Base-by-base conservation (phyloP, 1,139 yeast species). In the Oligophagozyma castellii region DNA sequence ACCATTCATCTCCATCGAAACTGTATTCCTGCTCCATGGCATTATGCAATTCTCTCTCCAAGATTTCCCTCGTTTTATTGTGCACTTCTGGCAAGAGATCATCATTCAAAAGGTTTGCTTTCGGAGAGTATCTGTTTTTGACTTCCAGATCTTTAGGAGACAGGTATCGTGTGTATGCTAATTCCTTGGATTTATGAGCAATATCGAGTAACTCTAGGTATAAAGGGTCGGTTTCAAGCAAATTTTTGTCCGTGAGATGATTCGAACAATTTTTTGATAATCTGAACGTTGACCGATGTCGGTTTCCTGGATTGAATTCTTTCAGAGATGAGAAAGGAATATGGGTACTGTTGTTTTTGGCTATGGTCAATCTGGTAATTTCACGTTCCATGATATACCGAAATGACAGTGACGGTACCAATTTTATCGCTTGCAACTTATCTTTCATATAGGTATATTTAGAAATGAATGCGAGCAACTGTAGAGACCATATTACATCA, bases 401-500 rank as follows among this genome's bases (percentile, higher is more conserved):
- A 16, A 59, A 39, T 1, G 65, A 59, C 10, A 59, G 33, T 1
- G 50, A 36, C 3, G 73, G 72, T 7, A 70, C 62, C 12, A 67
- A 42, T 51, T 78, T 80, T 4, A 93, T 74, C 30, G 68, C 68
- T 40, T 84, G 93, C 31, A 89, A 60, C 23, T 65, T 64, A 28
- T 73, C 75, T 45, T 86, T 79, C 49, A 86, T 60, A 35, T 73
- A 67, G 1, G 95, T 78, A 48, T 86, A 86, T 52, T 89, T 89
- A 6, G 96, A 83, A 28, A 86, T 80, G 53, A 84, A 89, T 12
- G 96, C 96, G 32, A 89, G 57, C 19, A 89, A 63, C 54, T 89
- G 96, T 31, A 89, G 62, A 4, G 93, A 78, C 95, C 95, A 84
- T 20, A 83, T 74, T 16, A 89, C 80, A 50, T 89, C 98, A 48